A percentile compares a stretch with the other conserved stretches of the same genome.
phyloP scores from a whole-genome alignment of 2,329 filamentous ascomycete genomes.

The Ploettnerulaceae sp. region DNA sequence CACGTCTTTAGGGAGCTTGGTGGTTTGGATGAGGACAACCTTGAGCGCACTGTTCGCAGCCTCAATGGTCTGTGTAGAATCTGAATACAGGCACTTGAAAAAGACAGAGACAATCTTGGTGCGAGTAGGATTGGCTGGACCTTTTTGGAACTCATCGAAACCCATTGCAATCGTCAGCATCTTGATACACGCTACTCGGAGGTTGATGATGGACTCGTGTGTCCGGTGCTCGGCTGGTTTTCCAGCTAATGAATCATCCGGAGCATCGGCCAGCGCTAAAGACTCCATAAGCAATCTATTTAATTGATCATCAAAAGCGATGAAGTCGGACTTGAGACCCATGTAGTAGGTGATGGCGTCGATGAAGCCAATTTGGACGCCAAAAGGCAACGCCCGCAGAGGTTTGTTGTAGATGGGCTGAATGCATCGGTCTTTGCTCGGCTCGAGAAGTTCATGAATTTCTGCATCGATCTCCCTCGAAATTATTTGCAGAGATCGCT shows the following conservation, averaged over 20 bases:
- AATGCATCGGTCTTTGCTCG: constrained; percentile 86
- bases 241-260: constrained; percentile 85
- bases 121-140: constrained; percentile 60
- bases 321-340: constrained; percentile 79
- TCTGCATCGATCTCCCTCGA: constrained; percentile 72
- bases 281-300: constrained; percentile 91
- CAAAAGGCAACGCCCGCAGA: constrained; percentile 83
- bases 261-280: constrained; percentile 86
- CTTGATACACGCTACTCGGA: constrained; percentile 89
- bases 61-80: constrained; percentile 86
- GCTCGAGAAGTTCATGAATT: constrained; percentile 82
- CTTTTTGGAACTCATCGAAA: constrained; percentile 85
- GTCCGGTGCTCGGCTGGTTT: constrained; percentile 93
- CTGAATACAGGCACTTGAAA: constrained; percentile 95
- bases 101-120: constrained; percentile 85
- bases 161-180: constrained; percentile 90
- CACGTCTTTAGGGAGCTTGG: constrained; percentile 90
- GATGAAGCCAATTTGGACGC: constrained; percentile 95
- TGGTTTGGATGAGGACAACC: constrained; percentile 80
- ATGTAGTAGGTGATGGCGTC: constrained; percentile 96
- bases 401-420: constrained; percentile 94
- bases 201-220: constrained; percentile 87
- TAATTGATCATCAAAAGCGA: constrained; percentile 86
- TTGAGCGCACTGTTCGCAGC: constrained; percentile 89
- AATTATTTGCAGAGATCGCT: constrained; percentile 73